phyloP scores from a whole-genome alignment of 225 moss, liverwort and hornwort species.

The Polytrichum formosum region DNA sequence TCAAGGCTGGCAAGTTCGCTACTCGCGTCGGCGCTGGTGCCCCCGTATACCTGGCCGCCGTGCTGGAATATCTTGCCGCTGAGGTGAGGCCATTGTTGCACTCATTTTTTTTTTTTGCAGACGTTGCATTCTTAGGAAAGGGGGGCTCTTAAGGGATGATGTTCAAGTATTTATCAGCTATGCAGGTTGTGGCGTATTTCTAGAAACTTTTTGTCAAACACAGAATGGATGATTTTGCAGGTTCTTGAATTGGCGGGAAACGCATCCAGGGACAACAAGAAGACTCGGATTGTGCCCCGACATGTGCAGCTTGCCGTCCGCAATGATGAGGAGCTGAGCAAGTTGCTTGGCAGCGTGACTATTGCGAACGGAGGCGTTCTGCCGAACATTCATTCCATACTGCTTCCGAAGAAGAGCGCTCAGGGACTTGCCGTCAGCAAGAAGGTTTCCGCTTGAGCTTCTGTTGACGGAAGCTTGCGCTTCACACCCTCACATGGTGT shows the following conservation, averaged over 20 bases:
- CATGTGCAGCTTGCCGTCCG: conserved; percentile 51
- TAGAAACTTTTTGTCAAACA: too few relatives aligned
- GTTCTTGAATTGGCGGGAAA: conserved; percentile 50
- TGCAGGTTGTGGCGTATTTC: too few relatives aligned
- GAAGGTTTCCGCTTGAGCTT: background rate
- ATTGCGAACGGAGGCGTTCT: conserved; percentile 48
- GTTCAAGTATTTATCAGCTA: too few relatives aligned
- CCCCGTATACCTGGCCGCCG: conserved; percentile 34
- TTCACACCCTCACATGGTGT: conserved; percentile 1
- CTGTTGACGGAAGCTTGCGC: background rate
- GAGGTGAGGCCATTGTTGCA: conserved; percentile 14
- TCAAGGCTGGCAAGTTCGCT: conserved; percentile 42
- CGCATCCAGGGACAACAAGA: conserved; percentile 47
- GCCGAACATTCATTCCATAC: conserved; percentile 37
- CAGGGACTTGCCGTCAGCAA: background rate
- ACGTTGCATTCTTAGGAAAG: too few relatives aligned
- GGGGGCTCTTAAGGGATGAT: fast-evolving
- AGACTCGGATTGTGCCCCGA: conserved; percentile 47
- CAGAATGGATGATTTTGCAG: background rate
- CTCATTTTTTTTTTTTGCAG: too few relatives aligned
- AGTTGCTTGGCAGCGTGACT: conserved; percentile 43
- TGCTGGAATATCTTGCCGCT: conserved; percentile 35
- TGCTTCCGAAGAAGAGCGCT: conserved; percentile 40
- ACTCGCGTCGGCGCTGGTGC: conserved; percentile 35
- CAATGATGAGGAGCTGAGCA: conserved; percentile 51